Evolutionary conservation across 768 basidiomycete species (phyloP), one percentile per base, ranked within the genome.

Genomic region (Termitomyces sp.): DNA sequence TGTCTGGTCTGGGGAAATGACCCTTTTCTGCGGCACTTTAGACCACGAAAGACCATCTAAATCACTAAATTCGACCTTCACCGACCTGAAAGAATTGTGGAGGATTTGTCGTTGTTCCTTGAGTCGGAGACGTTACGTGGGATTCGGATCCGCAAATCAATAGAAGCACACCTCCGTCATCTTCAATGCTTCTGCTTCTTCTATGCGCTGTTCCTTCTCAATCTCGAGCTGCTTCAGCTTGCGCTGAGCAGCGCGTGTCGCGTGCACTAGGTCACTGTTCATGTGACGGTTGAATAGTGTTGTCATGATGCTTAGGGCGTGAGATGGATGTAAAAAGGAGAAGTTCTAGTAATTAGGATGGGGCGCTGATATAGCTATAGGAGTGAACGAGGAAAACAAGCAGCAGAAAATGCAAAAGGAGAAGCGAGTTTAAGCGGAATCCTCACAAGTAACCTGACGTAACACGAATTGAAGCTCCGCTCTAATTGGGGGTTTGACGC

Each of bases 11-110:
- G 53, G 46, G n/a, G 46, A 42, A 34, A 50, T 40, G 3, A 57
- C 34, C 23, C 49, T 40, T 40, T 41, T 25, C 40, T 50, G 53
- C 23, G 29, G 55, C 31, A n/a, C 50, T 21, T 44, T 16, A 12
- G 16, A 21, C 83, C 83, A 83, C 37, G 77, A 74, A 35, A 82
- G 68, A 0, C 84, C 84, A 54, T 86, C 84, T 16, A 86, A 75
- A 66, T 86, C 84, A 54, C 75, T 73, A 63, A 85, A 86, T 60
- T 86, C 84, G 8, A 79, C 78, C 59, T 86, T 85, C 34, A 85
- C 84, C 5, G 75, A 74, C 21, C 66, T 71, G 62, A 86, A 86
- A 1, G 83, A 77, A 50, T 65, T 66, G 31, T 73, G 59, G 12
- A 80, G 69, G 1, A 65, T 67, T 49, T 72, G 68, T 0, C 69